Evolutionary conservation across 2,329 filamentous ascomycete species (phyloP).

Genomic region (Fusarium scirpi): DNA sequence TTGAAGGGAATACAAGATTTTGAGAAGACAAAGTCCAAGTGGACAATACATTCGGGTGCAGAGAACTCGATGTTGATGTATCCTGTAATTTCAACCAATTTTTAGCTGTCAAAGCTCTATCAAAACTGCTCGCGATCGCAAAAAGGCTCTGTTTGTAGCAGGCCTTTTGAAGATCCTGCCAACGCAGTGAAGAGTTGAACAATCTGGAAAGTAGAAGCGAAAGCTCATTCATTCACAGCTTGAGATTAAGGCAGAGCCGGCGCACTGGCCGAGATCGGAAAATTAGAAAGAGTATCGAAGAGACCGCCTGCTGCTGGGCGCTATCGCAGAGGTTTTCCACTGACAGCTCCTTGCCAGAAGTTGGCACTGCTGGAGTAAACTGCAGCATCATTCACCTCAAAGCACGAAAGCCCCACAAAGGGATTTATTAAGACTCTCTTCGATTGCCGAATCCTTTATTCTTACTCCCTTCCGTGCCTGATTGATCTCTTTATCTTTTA

Average conservation of each 20-base stretch:
- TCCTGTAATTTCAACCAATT: slow-evolving; percentile 1
- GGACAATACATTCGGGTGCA: slow-evolving; percentile 11
- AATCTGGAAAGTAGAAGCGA: slow-evolving; percentile 12
- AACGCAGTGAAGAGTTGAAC: slow-evolving; percentile 32
- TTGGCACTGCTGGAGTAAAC: slow-evolving; percentile 32
- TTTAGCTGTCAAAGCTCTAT: slow-evolving; percentile 17
- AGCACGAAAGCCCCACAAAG: slow-evolving; percentile 14
- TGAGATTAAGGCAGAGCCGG: background rate
- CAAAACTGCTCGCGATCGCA: slow-evolving; percentile 40
- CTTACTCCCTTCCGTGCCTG: background rate
- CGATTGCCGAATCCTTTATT: background rate
- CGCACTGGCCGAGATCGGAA: background rate
- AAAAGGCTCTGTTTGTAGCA: slow-evolving; percentile 42
- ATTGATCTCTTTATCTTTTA: background rate
- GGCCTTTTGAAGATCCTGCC: slow-evolving; percentile 42
- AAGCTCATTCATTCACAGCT: slow-evolving; percentile 9
- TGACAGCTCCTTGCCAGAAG: slow-evolving; percentile 32
- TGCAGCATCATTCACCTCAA: background rate
- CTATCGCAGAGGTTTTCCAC: slow-evolving; percentile 11
- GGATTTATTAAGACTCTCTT: background rate
- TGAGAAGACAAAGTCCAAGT: slow-evolving; percentile 30
- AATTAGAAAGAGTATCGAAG: background rate
- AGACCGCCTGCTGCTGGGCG: slow-evolving; percentile 3
- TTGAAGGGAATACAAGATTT: slow-evolving; percentile 26
- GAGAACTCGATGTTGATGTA: slow-evolving; percentile 5